phyloP scores from a whole-genome alignment of 805 yeast species.

The Kuraishia piskuri region DNA sequence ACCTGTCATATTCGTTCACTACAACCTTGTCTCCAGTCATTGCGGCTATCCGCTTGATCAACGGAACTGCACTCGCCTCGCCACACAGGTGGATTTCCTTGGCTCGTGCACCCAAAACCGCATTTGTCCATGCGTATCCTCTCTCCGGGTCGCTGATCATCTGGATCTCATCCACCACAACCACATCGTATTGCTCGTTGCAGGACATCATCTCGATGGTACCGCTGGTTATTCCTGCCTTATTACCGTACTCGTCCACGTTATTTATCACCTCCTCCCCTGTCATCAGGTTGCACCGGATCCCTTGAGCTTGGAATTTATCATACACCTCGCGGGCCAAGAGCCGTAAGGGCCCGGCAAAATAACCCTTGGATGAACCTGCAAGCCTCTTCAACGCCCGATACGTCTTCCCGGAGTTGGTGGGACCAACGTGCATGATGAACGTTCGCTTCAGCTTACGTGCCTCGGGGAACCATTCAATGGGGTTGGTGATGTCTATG shows the following conservation, averaged over 20 bases:
- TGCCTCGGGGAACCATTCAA: slow-evolving; percentile 81
- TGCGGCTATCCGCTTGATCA: slow-evolving; percentile 48
- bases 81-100: slow-evolving; percentile 90
- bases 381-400: slow-evolving; percentile 66
- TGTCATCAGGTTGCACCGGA: slow-evolving; percentile 76
- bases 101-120: slow-evolving; percentile 78
- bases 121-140: slow-evolving; percentile 95
- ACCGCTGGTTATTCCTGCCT: slow-evolving; percentile 75
- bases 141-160: slow-evolving; percentile 76
- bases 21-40: slow-evolving; percentile 76
- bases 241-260: slow-evolving; percentile 57
- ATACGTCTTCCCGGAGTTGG: slow-evolving; percentile 93
- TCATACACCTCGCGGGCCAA: slow-evolving; percentile 90
- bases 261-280: slow-evolving; percentile 90
- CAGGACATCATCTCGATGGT: slow-evolving; percentile 92
- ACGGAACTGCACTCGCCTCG: slow-evolving; percentile 73
- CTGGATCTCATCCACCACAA: slow-evolving; percentile 92
- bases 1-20: slow-evolving; percentile 63
- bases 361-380: slow-evolving; percentile 65
- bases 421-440: slow-evolving; percentile 95
- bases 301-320: slow-evolving; percentile 55
- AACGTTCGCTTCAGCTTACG: slow-evolving; percentile 70
- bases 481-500: slow-evolving; percentile 47
- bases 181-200: slow-evolving; percentile 63
- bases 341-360: slow-evolving; percentile 89